Evolutionary conservation across 2,329 filamentous ascomycete genomes (phyloP), one percentile per base, ranked within the genome.

Genomic region (Fusarium sp.): DNA sequence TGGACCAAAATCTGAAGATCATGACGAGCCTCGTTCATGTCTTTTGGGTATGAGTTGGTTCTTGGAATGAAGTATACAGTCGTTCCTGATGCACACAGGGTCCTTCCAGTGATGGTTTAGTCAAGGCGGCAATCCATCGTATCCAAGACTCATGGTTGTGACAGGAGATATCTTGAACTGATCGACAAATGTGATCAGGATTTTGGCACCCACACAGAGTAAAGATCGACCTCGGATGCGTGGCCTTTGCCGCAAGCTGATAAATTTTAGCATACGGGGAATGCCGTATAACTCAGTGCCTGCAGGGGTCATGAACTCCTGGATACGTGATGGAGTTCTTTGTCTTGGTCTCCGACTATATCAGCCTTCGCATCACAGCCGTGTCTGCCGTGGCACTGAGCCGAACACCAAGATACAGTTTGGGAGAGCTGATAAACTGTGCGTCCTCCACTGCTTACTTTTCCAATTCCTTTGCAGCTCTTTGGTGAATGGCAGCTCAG

Each of bases 101-200:
- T 54, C 64, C n/a, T 54, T 54, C 32, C 18, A 25, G 32, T 43
- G n/a, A 68, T n/a, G 12, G 30, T 33, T 40, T 46, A 25, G 30
- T 11, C 32, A 9, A 9, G n/a, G 32, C 30, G 9, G n/a, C 9
- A 35, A 21, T 52, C 18, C 49, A 21, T 21, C 32, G 2, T 9
- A 8, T 23, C 0, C 12, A 5, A 35, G 19, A 59, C 15, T 23
- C 13, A 15, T 28, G 21, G n/a, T 19, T 46, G 44, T 38, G 28
- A 49, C 18, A 42, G 43, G 54, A 68, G 40, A 44, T 28, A 49
- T 67, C 38, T 67, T 32, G 16, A 21, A 47, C 16, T 53, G 67
- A 69, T 69, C 67, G 65, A n/a, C 65, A 69, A 35, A 16, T 38
- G 4, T 15, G 50, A 69, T 49, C 65, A 42, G 59, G 65, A 69